Conservation (phyloP, 2,329 filamentous ascomycete genomes). For the Tolypocladium nubicola region DNA sequence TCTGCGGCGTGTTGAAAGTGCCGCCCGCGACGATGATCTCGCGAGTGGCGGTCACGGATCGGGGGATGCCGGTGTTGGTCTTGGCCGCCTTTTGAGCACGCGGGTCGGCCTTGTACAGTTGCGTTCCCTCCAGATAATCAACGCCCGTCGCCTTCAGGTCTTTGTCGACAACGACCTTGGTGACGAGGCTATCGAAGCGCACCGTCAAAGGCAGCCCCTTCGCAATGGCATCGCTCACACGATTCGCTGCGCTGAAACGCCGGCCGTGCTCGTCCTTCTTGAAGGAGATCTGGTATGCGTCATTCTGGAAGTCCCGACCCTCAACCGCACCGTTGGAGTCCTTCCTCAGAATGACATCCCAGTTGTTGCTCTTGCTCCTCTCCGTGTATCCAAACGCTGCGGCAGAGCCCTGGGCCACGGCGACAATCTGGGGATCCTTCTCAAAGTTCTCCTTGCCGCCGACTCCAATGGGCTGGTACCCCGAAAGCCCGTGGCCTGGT, state of each 20-base stretch:
- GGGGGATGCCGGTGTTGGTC: conserved; percentile 2
- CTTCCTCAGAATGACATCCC: not conserved
- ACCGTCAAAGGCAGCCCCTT: conserved; percentile 12
- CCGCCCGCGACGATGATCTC: conserved; percentile 41
- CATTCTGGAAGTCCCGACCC: not conserved
- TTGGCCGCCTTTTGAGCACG: conserved; percentile 3
- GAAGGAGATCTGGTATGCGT: not conserved
- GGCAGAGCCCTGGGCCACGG: conserved; percentile 21
- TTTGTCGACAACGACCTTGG: conserved; percentile 25
- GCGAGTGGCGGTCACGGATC: conserved; percentile 16
- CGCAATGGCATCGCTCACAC: conserved; percentile 9
- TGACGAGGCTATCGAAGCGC: conserved; percentile 17
- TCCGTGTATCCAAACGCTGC: not conserved
- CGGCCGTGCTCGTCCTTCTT: not conserved
- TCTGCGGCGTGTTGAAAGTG: conserved; percentile 38
- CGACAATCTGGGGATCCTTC: conserved; percentile 18
- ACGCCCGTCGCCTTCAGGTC: conserved; percentile 21
- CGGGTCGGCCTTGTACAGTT: conserved; percentile 14
- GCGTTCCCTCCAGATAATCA: conserved; percentile 16
- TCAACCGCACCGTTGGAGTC: not conserved
- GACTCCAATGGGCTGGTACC: conserved; percentile 19
- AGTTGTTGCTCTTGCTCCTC: not conserved
- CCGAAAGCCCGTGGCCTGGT: conserved; percentile 29
- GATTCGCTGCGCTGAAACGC: not conserved
- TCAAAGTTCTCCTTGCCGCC: conserved; percentile 7